phyloP scores from a whole-genome alignment of 1,139 yeast species.

The Yamadazyma membranifaciens region DNA sequence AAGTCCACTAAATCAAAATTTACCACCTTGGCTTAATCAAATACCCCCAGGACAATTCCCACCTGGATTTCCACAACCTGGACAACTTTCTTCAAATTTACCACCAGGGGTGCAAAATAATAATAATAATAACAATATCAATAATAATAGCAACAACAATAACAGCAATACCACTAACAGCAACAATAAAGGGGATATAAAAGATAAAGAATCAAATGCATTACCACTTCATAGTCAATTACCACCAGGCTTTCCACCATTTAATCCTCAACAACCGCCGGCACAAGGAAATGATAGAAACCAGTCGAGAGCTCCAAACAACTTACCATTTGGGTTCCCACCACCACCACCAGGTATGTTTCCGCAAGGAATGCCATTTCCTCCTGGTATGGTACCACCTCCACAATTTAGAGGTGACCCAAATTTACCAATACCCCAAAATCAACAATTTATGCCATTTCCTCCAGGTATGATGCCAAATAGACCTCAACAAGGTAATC shows the following conservation, averaged over 20 bases:
- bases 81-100: constrained; percentile 5
- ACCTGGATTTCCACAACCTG: constrained; percentile 8
- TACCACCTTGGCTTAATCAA: constrained; percentile 8
- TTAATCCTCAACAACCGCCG: background rate
- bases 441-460: constrained; percentile 11
- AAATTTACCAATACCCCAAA: constrained; percentile 12
- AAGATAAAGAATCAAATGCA: constrained; percentile 1
- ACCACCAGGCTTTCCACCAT: constrained; percentile 12
- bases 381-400: constrained; percentile 25
- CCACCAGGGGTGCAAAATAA: background rate
- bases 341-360: constrained; percentile 32
- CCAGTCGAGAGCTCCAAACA: background rate
- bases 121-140: background rate
- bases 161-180: background rate
- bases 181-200: background rate
- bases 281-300: constrained; percentile 5
- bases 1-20: constrained; percentile 2
- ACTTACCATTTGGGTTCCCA: constrained; percentile 13
- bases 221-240: constrained; percentile 7
- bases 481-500: constrained; percentile 13
- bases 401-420: constrained; percentile 25
- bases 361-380: constrained; percentile 20
- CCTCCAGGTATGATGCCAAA: constrained; percentile 15
- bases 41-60: constrained; percentile 10
- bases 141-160: background rate